These are phyloP conservation scores for Trichophyton equinum DNA, from an alignment of 2,329 filamentous ascomycete genomes.

Conservation along the genomic window DNA sequence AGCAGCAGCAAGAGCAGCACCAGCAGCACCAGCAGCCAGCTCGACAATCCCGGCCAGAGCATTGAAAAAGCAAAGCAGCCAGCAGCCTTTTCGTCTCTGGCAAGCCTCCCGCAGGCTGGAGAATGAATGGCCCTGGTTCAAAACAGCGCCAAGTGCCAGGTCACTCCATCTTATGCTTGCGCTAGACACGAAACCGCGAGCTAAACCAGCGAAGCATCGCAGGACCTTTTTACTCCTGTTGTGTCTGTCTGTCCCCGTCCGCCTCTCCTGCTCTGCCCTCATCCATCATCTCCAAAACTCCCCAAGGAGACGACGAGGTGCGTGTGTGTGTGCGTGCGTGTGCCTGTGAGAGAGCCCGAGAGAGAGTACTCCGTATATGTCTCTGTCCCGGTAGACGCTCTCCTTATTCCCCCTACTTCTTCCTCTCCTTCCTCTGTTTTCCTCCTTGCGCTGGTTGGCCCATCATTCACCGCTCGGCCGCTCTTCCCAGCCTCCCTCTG, in stretches of 20 bases:
- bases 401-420: constrained; percentile 2
- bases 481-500: constrained; percentile 1
- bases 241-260: not conserved
- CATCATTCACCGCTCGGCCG: constrained; percentile 2
- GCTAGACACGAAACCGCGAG: constrained; percentile 8
- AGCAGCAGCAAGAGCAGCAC: too few species aligned
- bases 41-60: not conserved
- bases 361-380: too few species aligned
- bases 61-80: not conserved
- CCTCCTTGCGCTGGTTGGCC: not conserved
- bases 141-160: constrained; percentile 13
- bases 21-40: not conserved
- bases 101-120: constrained; percentile 3
- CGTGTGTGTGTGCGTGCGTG: too few species aligned
- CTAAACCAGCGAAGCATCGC: not conserved
- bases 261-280: not conserved
- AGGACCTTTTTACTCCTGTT: not conserved
- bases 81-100: not conserved
- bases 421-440: not conserved
- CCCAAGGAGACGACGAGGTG: constrained; percentile 2
- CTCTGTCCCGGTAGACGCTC: constrained; percentile 1
- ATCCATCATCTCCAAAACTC: not conserved
- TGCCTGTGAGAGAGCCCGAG: too few species aligned
- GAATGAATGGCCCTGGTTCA: constrained; percentile 1
- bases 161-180: constrained; percentile 5